Evolutionary conservation across 2,329 filamentous ascomycete species (phyloP).

Genomic region (Sarocladiaceae sp.): DNA sequence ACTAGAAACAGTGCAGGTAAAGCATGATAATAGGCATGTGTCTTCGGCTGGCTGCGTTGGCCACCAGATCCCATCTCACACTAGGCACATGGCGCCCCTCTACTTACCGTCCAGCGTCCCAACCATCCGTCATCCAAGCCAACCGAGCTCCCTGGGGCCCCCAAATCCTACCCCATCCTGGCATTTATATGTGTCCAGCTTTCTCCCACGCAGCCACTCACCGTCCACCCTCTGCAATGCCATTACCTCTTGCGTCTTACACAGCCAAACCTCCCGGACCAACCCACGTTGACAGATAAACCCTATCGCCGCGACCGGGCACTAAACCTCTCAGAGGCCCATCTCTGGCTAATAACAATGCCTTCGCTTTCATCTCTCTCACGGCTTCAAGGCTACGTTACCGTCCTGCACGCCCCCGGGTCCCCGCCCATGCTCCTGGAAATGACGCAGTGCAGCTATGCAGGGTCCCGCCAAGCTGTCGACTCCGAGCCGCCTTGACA

Average conservation of each 20-base stretch:
- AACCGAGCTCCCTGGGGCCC: too few relatives aligned
- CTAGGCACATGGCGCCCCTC: conserved; percentile 9
- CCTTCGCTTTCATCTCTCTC: too few relatives aligned
- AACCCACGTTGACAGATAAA: conserved; percentile 7
- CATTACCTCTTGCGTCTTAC: conserved; percentile 10
- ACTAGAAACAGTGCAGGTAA: too few relatives aligned
- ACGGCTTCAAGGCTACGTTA: too few relatives aligned
- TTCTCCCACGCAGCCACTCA: conserved; percentile 7
- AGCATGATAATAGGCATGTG: neutral
- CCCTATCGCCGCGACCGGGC: conserved; percentile 8
- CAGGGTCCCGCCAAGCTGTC: conserved; percentile 8
- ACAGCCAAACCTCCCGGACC: conserved; percentile 3
- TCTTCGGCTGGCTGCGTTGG: too few relatives aligned
- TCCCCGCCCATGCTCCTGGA: neutral
- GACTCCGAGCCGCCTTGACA: neutral
- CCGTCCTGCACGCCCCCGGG: too few relatives aligned
- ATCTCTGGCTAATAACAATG: neutral
- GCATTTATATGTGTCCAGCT: conserved; percentile 10
- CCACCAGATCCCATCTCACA: conserved; percentile 4
- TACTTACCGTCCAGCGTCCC: neutral
- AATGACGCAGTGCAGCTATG: conserved; percentile 8
- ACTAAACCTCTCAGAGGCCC: too few relatives aligned
- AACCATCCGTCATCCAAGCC: neutral
- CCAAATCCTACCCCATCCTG: neutral
- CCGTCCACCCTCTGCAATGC: neutral